phyloP scores from a whole-genome alignment of 495 filamentous ascomycete species.

The Neurospora sp. region DNA sequence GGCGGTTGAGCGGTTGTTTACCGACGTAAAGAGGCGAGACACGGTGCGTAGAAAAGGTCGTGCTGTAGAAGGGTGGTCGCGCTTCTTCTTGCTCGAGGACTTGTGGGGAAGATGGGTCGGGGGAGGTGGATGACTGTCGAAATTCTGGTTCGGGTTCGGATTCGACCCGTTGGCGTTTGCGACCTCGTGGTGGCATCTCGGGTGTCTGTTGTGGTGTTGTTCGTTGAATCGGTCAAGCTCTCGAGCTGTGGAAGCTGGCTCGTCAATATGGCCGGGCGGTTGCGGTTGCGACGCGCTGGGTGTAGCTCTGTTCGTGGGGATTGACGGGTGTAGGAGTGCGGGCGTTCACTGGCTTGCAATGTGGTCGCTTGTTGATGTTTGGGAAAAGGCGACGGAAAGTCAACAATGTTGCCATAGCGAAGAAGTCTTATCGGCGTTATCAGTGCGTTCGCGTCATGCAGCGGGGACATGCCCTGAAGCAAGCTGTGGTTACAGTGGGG shows the following conservation, averaged over 20 bases:
- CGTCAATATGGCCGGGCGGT: not conserved
- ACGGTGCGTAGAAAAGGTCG: conserved; percentile 38
- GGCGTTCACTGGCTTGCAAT: not conserved
- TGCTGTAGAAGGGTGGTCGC: conserved; percentile 33
- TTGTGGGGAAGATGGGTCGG: not conserved
- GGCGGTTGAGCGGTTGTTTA: conserved; percentile 11
- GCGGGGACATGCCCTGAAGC: not conserved
- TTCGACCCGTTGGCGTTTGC: not conserved
- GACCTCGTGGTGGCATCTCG: not conserved
- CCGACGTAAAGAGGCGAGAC: conserved; percentile 35
- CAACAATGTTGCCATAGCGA: not conserved
- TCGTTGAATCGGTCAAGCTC: not conserved
- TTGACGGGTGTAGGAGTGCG: not conserved
- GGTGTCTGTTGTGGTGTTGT: not conserved
- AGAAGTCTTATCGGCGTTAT: not conserved
- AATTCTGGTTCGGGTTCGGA: not conserved
- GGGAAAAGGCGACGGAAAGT: not conserved
- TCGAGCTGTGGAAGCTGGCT: not conserved
- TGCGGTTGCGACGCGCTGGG: not conserved
- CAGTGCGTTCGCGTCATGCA: not conserved
- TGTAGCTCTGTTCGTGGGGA: not conserved
- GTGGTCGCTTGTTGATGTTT: not conserved
- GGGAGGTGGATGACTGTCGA: not conserved
- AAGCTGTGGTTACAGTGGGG: not conserved
- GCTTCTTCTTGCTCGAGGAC: not conserved